Evolutionary conservation across 805 yeast species (phyloP), one percentile per base, ranked within the genome.

Genomic region (Ogataea nitratoaversa): DNA sequence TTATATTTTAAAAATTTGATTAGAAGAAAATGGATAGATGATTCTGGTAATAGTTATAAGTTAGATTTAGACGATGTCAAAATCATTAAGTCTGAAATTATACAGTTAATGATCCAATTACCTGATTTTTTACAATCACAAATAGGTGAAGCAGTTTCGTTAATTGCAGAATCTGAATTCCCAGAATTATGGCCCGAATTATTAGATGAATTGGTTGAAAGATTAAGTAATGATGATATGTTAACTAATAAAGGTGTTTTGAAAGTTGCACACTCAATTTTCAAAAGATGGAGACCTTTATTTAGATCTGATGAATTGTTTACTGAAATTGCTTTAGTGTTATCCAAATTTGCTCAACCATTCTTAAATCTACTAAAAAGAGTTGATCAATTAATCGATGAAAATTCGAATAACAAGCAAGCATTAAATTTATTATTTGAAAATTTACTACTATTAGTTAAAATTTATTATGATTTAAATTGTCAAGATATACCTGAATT

Each of bases 401-500:
- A 54, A 30, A 70, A 66, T 40, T 48, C 52, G 5, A 52, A 58
- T 9, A 71, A 83, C 57, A 70, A 70, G 40, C 76, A 76, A 0
- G 66, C 70, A 19, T 67, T 89, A 43, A 58, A 57, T 25, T 66
- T 80, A 2, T 68, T 83, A 33, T 76, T 88, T 50, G 91, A 84
- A 24, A 85, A 84, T 41, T 62, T 90, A 50, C 66, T 83, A 37
- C 64, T 89, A 18, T 70, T 90, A 39, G 63, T 84, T 27, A 91
- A 93, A 59, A 77, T 95, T 28, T 95, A 86, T 63, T 88, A 80
- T 59, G 99, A 93, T 60, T 77, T 93, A 55, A 93, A 93, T 62
- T 91, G 97, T 64, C 99, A 95, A 66, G 99, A 93, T 64, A 83
- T 93, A 39, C 99, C 99, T 1, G 99, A 90, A 63, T 93, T 91